Evolutionary conservation across 306 rosid species (phyloP).

Genomic region (Dryas octopetala): DNA sequence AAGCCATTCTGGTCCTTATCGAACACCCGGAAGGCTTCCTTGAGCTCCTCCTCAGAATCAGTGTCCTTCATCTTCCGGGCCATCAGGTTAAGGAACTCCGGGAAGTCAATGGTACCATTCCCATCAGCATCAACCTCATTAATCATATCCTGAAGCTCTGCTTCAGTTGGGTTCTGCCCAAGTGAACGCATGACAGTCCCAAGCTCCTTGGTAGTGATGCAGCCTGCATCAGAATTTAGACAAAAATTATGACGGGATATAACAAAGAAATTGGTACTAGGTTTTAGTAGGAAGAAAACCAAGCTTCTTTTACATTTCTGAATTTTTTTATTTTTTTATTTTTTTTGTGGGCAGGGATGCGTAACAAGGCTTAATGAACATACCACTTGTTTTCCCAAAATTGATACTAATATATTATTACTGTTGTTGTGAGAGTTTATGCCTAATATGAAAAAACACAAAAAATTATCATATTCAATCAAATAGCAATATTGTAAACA

Average conservation of each 20-base stretch:
- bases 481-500: not conserved
- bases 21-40: conserved; percentile 80
- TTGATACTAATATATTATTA: not conserved
- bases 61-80: conserved; percentile 86
- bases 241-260: not conserved
- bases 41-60: conserved; percentile 80
- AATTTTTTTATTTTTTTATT: too few relatives aligned
- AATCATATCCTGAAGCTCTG: conserved; percentile 81
- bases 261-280: not conserved
- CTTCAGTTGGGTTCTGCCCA: conserved; percentile 86
- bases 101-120: conserved; percentile 77
- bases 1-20: conserved; percentile 90
- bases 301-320: not conserved
- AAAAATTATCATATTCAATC: not conserved
- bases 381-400: not conserved
- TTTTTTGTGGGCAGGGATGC: not conserved
- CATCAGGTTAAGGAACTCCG: conserved; percentile 80
- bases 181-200: conserved; percentile 83
- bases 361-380: not conserved
- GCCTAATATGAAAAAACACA: not conserved
- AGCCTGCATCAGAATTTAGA: conserved; percentile 37
- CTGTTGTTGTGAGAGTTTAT: not conserved
- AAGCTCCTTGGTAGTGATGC: conserved; percentile 81
- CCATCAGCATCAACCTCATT: conserved; percentile 89
- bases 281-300: not conserved